Evolutionary conservation across 768 basidiomycete species (phyloP), one percentile per base, ranked within the genome.

Genomic region (Trametes elegans): DNA sequence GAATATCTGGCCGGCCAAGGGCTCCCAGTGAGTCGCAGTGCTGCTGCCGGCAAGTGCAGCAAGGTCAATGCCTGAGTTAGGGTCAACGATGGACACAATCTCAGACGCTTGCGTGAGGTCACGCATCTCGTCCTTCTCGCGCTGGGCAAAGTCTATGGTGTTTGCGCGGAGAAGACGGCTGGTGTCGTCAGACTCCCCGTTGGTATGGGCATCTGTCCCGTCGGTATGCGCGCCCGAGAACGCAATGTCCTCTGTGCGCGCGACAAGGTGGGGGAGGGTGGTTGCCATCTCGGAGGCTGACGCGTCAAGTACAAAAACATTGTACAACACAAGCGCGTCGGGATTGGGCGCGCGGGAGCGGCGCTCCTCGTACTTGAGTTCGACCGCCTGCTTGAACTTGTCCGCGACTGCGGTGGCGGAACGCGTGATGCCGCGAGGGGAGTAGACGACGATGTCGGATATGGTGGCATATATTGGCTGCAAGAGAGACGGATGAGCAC

Each of bases 381-480:
- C 75, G 27, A 89, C 73, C 0, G 89, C 88, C 18, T 77, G 72
- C 59, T 77, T 79, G 64, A 91, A 88, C 29, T 83, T 76, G 47
- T 82, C 76, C 0, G 89, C 89, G 29, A 89, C 76, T 21, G 77
- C 71, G 38, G 83, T 64, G 0, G 87, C 80, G n/a, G 75, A 65
- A 21, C 78, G 75, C 0, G 76, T 75, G 31, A 71, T 66, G 10
- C 90, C 90, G 29, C 65, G 78, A 7, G 90, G 90, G 13, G 90
- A 92, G 70, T 94, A 95, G 24, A 96, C 74, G 58, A 94, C 85
- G 32, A 96, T 84, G 63, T 96, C 93, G 40, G 90, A 92, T n/a
- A 96, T 75, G 7, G 90, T 87, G 1, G 87, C 85, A 62, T 90
- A 92, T 53, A 94, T 88, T 39, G 89, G 83, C 90, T 91, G 40